Evolutionary conservation across 129 eudicot species (phyloP), one percentile per base, ranked within the genome.

Genomic region (Centella asiatica): DNA sequence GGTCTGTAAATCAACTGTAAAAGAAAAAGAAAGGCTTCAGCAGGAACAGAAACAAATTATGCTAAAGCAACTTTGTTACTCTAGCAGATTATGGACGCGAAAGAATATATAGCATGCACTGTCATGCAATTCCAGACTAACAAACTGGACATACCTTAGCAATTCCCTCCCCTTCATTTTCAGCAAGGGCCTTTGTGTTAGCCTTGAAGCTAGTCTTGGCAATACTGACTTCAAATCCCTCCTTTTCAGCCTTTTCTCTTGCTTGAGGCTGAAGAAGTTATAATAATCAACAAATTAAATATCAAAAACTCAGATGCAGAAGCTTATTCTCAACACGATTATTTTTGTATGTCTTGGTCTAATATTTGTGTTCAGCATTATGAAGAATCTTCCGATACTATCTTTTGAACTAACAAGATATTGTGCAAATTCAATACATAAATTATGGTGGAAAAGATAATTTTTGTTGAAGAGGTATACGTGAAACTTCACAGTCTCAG

Each of bases 161-260:
- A 57, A 93, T 74, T 60, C 99, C 99, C 61, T 93, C 99, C 65
- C 88, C 99, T 80, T 88, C 96, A 88, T 93, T 93, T 80, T 93
- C 96, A 18, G 96, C 99, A 62, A 93, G 99, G 52, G 99, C 99
- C 71, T 93, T 93, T 52, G 99, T 85, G 87, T 92, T 92, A 42
- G 98, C 98, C 84, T 92, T 87, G 81, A 92, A 92, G 84, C 98
- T 92, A 33, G 98, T 93, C 72, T 88, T 93, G 42, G 93, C 81
- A 62, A 93, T 70, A 60, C 93, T 73, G 4, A 93, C 58, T 78
- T 93, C 96, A 56, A 93, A 93, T 71, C 96, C 99, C 76, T 93
- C 99, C 75, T 88, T 88, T 75, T 87, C 83, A 69, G 92, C 95
- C 49, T 79, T 93, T 79, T 93, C 96, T 77, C 93, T 85, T 23